Evolutionary conservation across 2,329 filamentous ascomycete genomes (phyloP).

Genomic region (Thielaviopsis punctulata): DNA sequence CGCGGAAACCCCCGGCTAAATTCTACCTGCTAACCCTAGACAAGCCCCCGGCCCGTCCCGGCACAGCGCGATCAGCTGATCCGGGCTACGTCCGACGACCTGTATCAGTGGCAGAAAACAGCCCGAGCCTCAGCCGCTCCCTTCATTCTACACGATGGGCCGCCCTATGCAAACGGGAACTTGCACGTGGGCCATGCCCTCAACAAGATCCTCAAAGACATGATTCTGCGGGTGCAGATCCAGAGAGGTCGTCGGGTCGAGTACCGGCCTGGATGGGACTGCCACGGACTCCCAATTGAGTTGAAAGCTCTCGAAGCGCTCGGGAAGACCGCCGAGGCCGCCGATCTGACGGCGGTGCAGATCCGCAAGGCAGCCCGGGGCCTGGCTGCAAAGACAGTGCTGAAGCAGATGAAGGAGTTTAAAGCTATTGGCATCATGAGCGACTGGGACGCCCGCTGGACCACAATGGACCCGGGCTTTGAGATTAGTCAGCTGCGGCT

Average conservation of each 20-base stretch:
- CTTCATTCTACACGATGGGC: slow-evolving; percentile 86
- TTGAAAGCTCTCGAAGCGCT: slow-evolving; percentile 64
- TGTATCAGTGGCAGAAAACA: slow-evolving; percentile 72
- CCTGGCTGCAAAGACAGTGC: slow-evolving; percentile 50
- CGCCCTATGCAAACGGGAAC: slow-evolving; percentile 85
- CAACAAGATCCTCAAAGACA: slow-evolving; percentile 95
- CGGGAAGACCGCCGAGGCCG: slow-evolving; percentile 16
- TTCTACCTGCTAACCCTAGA: background rate
- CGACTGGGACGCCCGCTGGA: slow-evolving; percentile 62
- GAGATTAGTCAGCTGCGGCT: slow-evolving; percentile 59
- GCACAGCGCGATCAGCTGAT: slow-evolving; percentile 42
- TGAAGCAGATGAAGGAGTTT: slow-evolving; percentile 58
- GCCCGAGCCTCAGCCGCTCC: slow-evolving; percentile 35
- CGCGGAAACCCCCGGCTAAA: background rate
- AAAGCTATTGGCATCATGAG: slow-evolving; percentile 60
- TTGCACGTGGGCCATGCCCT: slow-evolving; percentile 88
- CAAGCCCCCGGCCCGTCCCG: slow-evolving; percentile 34
- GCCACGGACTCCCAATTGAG: slow-evolving; percentile 92
- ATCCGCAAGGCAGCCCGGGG: slow-evolving; percentile 47
- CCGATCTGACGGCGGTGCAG: slow-evolving; percentile 31
- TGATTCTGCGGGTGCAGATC: slow-evolving; percentile 68
- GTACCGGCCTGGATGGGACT: slow-evolving; percentile 93
- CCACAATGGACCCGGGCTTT: slow-evolving; percentile 60
- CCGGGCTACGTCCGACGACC: slow-evolving; percentile 62
- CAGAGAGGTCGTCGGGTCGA: slow-evolving; percentile 56